phyloP scores from a whole-genome alignment of 495 filamentous ascomycete genomes.

The Thermothielavioides terrestris region DNA sequence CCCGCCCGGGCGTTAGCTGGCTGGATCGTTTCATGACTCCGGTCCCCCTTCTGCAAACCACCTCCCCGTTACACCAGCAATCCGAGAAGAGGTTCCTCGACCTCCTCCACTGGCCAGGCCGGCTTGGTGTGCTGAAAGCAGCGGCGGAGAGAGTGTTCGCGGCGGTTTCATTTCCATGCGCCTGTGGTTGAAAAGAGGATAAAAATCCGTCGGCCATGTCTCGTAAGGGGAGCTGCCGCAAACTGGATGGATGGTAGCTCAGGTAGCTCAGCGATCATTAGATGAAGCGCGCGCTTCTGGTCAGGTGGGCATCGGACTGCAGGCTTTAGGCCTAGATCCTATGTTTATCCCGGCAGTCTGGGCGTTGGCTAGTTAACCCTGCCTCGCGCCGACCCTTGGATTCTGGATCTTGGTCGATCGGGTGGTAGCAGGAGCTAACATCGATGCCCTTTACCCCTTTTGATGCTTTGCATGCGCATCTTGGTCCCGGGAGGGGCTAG shows the following conservation, averaged over 20 bases:
- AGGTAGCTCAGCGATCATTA: no score
- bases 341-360: neutral
- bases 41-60: neutral
- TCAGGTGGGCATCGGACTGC: neutral
- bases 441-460: no score
- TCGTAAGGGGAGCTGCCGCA: no score
- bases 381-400: neutral
- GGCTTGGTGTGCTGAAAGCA: no score
- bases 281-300: no score
- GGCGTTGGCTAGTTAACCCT: neutral
- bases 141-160: no score
- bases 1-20: neutral
- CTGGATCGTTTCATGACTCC: neutral
- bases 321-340: neutral
- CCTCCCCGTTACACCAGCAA: neutral
- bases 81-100: neutral
- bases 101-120: neutral
- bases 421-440: no score
- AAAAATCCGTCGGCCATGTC: no score
- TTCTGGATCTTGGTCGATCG: neutral
- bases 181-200: no score
- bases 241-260: no score
- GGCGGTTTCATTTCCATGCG: no score
- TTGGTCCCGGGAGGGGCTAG: no score
- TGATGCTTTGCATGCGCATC: neutral